Base-by-base conservation (phyloP, 768 basidiomycete species). In the Steccherinum ochraceum region DNA sequence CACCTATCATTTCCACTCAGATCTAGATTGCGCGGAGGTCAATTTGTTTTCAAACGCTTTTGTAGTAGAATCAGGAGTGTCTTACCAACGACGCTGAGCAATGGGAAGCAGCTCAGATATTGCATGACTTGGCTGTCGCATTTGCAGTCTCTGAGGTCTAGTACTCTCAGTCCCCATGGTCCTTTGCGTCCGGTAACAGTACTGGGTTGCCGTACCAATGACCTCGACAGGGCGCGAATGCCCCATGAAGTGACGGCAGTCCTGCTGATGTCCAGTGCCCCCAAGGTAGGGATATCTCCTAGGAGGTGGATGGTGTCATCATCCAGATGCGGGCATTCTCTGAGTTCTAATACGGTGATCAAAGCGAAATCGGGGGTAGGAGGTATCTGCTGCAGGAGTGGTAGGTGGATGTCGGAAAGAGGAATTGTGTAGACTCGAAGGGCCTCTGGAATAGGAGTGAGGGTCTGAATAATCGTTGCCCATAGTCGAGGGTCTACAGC, bases 81-180 rank as follows among this genome's bases (percentile, higher is more conserved):
- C 78, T 24, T 47, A 83, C 84, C 86, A 56, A 88, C 55, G 18
- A 77, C 77, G 23, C 76, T 76, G 23, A 88, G 76, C 27, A 86
- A 71, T 18, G 78, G 77, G 52, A 88, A 83, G 19, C 61, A 66
- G 41, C 52, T 30, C 0, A 88, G 66, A 25, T 66, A 55, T 2
- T 64, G 50, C 51, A 77, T 71, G 2, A 75, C 72, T 1, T 67
- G 56, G 56, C 78, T 61, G 18, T 73, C 70, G 52, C 88, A 67
- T 19, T 68, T 66, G 62, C 85, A 88, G 55, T 78, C 69, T 49
- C 75, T 66, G 7, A 88, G 70, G 45, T 72, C 66, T 45, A 87
- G 72, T 11, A 88, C 68, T 35, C 85, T 73, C 19, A 89, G 71
- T 4, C 69, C 65, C 76, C 80, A 83, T 2, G 80, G 77, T 1